A percentile compares a stretch with the other conserved stretches of the same genome.
Evolutionary conservation across 2,329 filamentous ascomycete genomes (phyloP).

Genomic region (Cladosporium phlei): DNA sequence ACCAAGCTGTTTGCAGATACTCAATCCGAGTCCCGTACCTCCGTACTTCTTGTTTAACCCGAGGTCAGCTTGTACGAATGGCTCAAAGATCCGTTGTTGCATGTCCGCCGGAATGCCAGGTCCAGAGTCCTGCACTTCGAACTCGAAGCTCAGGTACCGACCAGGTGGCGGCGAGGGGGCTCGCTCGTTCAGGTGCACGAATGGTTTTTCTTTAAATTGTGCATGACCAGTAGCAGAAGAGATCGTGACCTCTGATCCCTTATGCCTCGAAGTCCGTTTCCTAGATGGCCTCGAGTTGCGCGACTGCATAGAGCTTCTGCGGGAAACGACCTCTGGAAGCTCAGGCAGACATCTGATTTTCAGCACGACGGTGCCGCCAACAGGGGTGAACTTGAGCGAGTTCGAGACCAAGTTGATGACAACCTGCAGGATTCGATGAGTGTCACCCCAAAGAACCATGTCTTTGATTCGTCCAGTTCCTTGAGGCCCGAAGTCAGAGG

Average conservation of each 20-base stretch:
- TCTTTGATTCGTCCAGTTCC: slow-evolving; percentile 66
- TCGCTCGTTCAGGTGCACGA: slow-evolving; percentile 33
- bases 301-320: slow-evolving; percentile 38
- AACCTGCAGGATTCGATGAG: slow-evolving; percentile 86
- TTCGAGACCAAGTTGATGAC: slow-evolving; percentile 91
- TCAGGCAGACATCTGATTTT: slow-evolving; percentile 70
- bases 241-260: slow-evolving; percentile 7
- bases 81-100: slow-evolving; percentile 82
- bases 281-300: slow-evolving; percentile 20
- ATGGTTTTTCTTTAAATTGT: slow-evolving; percentile 17
- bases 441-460: slow-evolving; percentile 88
- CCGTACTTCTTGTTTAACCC: slow-evolving; percentile 86
- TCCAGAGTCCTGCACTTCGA: slow-evolving; percentile 82
- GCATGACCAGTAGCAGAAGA: neutral
- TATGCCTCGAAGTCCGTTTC: slow-evolving; percentile 12
- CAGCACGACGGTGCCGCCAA: slow-evolving; percentile 69
- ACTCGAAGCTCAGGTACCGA: slow-evolving; percentile 71
- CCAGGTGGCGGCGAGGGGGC: slow-evolving; percentile 51
- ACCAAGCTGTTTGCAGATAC: slow-evolving; percentile 83
- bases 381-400: slow-evolving; percentile 82
- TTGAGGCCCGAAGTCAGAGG: slow-evolving; percentile 45
- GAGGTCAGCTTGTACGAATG: slow-evolving; percentile 89
- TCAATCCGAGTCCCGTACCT: slow-evolving; percentile 80
- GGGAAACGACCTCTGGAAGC: slow-evolving; percentile 40
- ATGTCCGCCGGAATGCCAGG: slow-evolving; percentile 76